Conservation (phyloP, 345 rosid species). For the Stellera chamaejasme region DNA sequence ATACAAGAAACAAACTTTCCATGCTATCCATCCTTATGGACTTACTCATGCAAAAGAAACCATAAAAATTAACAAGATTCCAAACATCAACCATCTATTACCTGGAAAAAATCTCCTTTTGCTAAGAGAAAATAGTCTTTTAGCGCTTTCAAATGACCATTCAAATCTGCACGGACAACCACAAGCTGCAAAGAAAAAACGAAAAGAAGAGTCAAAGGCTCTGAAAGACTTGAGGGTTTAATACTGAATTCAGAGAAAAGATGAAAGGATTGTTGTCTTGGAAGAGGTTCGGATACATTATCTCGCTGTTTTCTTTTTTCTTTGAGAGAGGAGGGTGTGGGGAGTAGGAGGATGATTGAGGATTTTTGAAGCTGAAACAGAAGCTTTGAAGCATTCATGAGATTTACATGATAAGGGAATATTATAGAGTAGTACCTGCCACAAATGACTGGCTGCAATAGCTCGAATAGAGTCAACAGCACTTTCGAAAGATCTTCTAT, state of each 20-base stretch:
- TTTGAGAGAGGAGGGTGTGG: too few relatives aligned
- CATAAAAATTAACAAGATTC: neutral
- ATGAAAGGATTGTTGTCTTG: too few relatives aligned
- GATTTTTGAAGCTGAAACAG: too few relatives aligned
- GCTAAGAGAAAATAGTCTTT: conserved; percentile 95
- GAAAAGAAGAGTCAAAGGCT: conserved; percentile 13
- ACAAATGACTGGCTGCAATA: conserved; percentile 95
- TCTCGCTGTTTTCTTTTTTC: too few relatives aligned
- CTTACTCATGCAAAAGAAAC: neutral
- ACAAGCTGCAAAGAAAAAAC: conserved; percentile 60
- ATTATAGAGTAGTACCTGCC: conserved; percentile 64
- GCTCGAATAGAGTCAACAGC: conserved; percentile 84
- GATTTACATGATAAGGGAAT: too few relatives aligned
- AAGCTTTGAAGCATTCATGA: too few relatives aligned
- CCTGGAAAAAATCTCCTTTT: conserved; percentile 98
- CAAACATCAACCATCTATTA: conserved; percentile 17
- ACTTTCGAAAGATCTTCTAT: conserved; percentile 83
- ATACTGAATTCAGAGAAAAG: neutral
- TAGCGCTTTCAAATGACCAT: conserved; percentile 91
- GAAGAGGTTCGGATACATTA: too few relatives aligned
- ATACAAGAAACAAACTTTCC: neutral
- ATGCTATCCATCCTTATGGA: neutral
- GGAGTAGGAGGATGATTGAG: too few relatives aligned
- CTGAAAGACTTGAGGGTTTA: conserved; percentile 4
- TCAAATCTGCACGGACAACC: conserved; percentile 85